Percentiles rank a stretch among this genome's conserved stretches.
phyloP scores from a whole-genome alignment of 345 rosid species.

The Mercurialis annua region DNA sequence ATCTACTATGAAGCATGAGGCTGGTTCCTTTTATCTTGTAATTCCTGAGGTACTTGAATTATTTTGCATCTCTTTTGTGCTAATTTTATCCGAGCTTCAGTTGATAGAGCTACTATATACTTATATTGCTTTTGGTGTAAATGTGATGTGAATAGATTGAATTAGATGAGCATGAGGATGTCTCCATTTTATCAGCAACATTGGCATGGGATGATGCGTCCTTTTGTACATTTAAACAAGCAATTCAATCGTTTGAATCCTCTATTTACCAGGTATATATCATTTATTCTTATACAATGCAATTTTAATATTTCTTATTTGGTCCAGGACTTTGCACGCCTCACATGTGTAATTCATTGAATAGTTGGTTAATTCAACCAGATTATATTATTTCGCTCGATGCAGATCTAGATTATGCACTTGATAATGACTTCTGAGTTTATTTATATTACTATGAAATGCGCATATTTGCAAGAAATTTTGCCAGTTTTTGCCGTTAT shows the following conservation, averaged over 20 bases:
- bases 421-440: conserved; percentile 4
- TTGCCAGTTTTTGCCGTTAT: neutral
- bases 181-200: conserved; percentile 66
- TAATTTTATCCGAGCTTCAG: conserved; percentile 4
- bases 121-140: conserved; percentile 1
- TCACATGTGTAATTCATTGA: neutral
- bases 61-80: conserved; percentile 7
- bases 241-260: conserved; percentile 55
- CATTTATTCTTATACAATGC: neutral
- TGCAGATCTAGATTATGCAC: neutral
- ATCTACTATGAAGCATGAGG: conserved; percentile 49
- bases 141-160: conserved; percentile 60
- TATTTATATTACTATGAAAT: neutral
- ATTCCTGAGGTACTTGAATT: conserved; percentile 67
- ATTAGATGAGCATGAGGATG: conserved; percentile 54
- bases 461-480: neutral
- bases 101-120: neutral
- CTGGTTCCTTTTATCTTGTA: conserved; percentile 66
- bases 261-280: conserved; percentile 57
- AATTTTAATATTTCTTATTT: neutral
- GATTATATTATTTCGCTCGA: neutral
- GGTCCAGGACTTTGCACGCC: neutral
- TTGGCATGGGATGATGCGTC: conserved; percentile 67
- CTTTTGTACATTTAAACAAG: conserved; percentile 49
- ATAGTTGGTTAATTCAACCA: neutral